Base-by-base conservation (phyloP, 1,284 basidiomycete genomes). In the Cerioporus squamosus region DNA sequence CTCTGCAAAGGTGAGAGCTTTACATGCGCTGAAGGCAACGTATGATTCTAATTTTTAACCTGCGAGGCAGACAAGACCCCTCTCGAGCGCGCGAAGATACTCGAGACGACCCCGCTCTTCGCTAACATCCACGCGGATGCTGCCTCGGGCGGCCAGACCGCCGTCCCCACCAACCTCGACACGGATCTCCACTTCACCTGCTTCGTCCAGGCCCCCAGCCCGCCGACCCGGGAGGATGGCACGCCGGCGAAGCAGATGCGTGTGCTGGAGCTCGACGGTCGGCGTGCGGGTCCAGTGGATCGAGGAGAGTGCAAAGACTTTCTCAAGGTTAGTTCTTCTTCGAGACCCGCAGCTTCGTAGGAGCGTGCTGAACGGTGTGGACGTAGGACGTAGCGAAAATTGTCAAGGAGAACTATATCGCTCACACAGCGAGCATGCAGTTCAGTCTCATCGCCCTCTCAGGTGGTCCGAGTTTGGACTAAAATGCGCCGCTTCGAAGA, bases 181-280 rank as follows among this genome's bases (percentile, higher is more conserved):
- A 91, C 90, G 1, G 81, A 93, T 65, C 79, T 93, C 18, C 94
- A 96, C 74, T 96, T 95, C 67, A 91, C 91, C 5, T 88, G 89
- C 65, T 97, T 96, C 68, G 84, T 96, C 40, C 80, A 82, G 63
- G 90, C 87, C 0, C 85, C 86, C 1, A 75, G 74, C 40, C 71
- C 75, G 2, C 72, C 76, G 4, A 61, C 74, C 12, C 70, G 77
- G 26, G 72, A 72, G 43, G 60, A 71, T 24, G 55, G 59, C 39
- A 62, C 53, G 33, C 53, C 54, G 68, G 75, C 53, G 67, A 75
- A 53, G 2, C 50, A 60, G 10, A 59, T 53, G 72, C 80, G 88
- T 38, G 74, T 96, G 5, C 76, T 95, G 49, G 94, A 96, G 73
- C 78, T 97, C 42, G 94, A 96, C 72, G 94, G 94, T 1, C 72